Evolutionary conservation across 2,329 filamentous ascomycete genomes (phyloP).

Genomic region (Colletotrichum australisinense): DNA sequence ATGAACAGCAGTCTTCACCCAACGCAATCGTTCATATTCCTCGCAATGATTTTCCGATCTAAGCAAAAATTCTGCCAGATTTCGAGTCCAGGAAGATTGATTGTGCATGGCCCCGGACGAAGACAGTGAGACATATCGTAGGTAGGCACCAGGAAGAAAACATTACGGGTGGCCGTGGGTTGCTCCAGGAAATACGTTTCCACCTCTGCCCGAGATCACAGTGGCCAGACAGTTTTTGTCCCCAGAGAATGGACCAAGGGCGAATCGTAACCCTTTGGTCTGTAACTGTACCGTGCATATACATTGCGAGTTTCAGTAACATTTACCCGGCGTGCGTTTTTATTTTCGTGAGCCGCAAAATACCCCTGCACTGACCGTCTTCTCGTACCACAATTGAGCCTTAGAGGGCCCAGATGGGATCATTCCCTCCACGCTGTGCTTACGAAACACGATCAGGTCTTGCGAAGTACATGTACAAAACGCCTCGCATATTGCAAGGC

Average conservation of each 20-base stretch:
- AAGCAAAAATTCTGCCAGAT: not conserved
- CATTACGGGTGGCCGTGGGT: not conserved
- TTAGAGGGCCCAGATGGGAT: not conserved
- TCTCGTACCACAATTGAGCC: not conserved
- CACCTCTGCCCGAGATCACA: not conserved
- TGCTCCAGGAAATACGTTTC: not conserved
- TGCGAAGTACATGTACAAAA: not conserved
- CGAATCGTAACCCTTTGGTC: not conserved
- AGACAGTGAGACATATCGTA: not conserved
- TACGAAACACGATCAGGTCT: not conserved
- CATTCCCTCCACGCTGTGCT: not conserved
- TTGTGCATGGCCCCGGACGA: not conserved
- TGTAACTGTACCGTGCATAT: not conserved
- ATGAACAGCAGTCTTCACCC: too few relatives aligned
- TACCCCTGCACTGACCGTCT: not conserved
- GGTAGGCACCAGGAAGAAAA: not conserved
- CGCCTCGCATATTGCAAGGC: not conserved
- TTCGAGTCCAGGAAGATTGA: not conserved
- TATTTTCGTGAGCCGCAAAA: not conserved
- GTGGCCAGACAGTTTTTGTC: not conserved
- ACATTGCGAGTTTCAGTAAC: not conserved
- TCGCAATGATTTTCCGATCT: not conserved
- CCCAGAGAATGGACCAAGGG: not conserved
- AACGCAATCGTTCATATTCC: not conserved
- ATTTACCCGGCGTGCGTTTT: not conserved